These are phyloP conservation scores for Picea sitchensis DNA, from an alignment of 75 land plant species.

Conservation along the genomic window DNA sequence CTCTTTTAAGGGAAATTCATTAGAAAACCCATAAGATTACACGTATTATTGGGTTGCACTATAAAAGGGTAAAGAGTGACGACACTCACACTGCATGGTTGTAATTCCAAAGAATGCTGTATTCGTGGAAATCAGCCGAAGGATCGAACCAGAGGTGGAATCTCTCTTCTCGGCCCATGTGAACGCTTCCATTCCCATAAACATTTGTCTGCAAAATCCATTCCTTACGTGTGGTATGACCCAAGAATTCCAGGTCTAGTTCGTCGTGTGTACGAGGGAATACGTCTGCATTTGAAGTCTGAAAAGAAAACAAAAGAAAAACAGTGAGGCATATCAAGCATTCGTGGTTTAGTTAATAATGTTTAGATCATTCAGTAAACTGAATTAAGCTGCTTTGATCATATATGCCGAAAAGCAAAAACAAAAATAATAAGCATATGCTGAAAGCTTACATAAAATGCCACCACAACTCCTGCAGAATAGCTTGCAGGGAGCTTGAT, in stretches of 20 bases:
- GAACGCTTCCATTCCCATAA: slow-evolving; percentile 43
- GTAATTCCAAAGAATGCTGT: slow-evolving; percentile 67
- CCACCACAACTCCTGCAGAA: slow-evolving; percentile 70
- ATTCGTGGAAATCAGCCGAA: slow-evolving; percentile 43
- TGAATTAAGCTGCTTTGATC: background rate
- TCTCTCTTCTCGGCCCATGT: slow-evolving; percentile 45
- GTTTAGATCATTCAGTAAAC: background rate
- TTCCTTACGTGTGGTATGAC: slow-evolving; percentile 41
- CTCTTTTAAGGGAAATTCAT: too few relatives aligned
- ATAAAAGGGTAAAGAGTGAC: too few relatives aligned
- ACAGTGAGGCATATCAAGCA: background rate
- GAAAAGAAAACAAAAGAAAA: background rate
- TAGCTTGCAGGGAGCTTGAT: slow-evolving; percentile 60
- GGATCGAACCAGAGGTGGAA: slow-evolving; percentile 75
- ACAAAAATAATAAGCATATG: background rate
- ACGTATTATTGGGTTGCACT: too few relatives aligned
- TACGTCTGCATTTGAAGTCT: slow-evolving; percentile 24
- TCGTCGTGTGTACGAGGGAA: slow-evolving; percentile 52
- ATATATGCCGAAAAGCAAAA: background rate
- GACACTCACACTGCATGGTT: slow-evolving; percentile 61
- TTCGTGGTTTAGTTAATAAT: background rate
- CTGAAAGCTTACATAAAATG: slow-evolving; percentile 66
- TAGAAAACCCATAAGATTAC: too few relatives aligned
- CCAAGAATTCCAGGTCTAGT: slow-evolving; percentile 68
- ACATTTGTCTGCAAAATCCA: slow-evolving; percentile 68